Base-by-base conservation (phyloP, 148 eudicot genomes). In the Rhododendron ovatum region DNA sequence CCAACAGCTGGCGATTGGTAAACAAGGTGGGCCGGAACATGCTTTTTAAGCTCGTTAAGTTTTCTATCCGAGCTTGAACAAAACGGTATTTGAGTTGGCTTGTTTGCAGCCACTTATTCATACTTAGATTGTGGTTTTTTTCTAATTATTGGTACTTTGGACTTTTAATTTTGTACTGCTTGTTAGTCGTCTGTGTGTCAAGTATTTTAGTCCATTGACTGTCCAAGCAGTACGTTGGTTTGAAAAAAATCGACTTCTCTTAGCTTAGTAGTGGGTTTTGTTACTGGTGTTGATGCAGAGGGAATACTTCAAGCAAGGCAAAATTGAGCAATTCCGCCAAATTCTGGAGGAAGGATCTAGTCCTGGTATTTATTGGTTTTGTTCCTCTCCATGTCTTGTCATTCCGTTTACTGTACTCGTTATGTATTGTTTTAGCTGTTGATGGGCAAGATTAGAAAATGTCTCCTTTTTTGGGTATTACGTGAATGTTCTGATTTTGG, bases 281-380 rank as follows among this genome's bases (percentile, higher is more conserved):
- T 84, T 67, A 83, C 78, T 39, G 13, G 37, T 86, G 78, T 85
- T 89, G 83, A 61, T 90, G 93, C 87, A 97, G 99, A 95, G 99
- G 91, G 98, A 95, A 89, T 98, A 98, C 81, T 98, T 98, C 86
- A 98, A 98, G 89, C 99, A 95, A 91, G 99, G 98, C 17, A 98
- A 95, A 88, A 75, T 91, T 82, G 94, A 92, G 63, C 98, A 95
- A 85, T 98, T 95, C 88, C 91, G 90, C 76, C 98, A 94, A 87
- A 98, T 95, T 89, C 89, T 98, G 86, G 96, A 92, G 86, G 99
- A 98, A 94, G 99, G 99, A 43, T 98, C 98, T 59, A 92, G 98
- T 82, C 91, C 95, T 83, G 98, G 99, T 98, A 89, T 77, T 50
- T 5, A 71, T 13, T 71, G 4, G 7, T 33, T 30, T 14, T 71